Evolutionary conservation across 768 basidiomycete species (phyloP), one percentile per base, ranked within the genome.

Genomic region (Xerocomellus amylosporus): DNA sequence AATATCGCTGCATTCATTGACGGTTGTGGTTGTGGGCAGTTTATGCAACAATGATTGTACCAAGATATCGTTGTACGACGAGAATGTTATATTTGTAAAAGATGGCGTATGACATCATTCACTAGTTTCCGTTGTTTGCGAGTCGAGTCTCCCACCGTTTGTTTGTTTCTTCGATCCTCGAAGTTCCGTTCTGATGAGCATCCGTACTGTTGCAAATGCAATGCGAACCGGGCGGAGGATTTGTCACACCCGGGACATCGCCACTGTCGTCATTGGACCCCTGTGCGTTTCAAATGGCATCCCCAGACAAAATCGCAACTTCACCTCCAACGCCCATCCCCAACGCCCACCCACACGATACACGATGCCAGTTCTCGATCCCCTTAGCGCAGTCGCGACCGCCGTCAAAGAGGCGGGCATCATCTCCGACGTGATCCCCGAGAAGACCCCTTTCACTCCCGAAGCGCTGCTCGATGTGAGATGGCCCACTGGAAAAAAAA

Each of bases 401-500:
- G 43, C 59, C 22, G 44, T 67, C 33, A 47, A 46, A 43, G 19
- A 56, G 19, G 63, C 60, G 4, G 64, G 60, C 20, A 60, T 73
- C 43, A 61, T 68, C 39, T 66, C 73, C 0, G 71, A 73, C 37
- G 65, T 73, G 24, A 58, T 74, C 24, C 58, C 66, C 4, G 55
- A 49, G 37, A 57, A 58, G 8, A 33, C 57, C 46, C 22, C 54
- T 15, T 72, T 74, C 54, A 52, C 13, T 38, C 69, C 71, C 4
- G 58, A 63, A 34, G 68, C 64, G 1, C 51, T 74, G 20, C 56
- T 74, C 47, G 58, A 62, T 37, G 55, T 67, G 20, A 61, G 56
- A 48, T 70, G 71, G 62, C 64, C 70, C 14, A 70, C 58, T 0
- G 62, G 66, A 10, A 68, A 70, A 43, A 68, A 72, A 52, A 68